These are phyloP conservation scores for Entomortierella lignicola DNA, from an alignment of 192 early-diverging fungal species.

Conservation along the genomic window DNA sequence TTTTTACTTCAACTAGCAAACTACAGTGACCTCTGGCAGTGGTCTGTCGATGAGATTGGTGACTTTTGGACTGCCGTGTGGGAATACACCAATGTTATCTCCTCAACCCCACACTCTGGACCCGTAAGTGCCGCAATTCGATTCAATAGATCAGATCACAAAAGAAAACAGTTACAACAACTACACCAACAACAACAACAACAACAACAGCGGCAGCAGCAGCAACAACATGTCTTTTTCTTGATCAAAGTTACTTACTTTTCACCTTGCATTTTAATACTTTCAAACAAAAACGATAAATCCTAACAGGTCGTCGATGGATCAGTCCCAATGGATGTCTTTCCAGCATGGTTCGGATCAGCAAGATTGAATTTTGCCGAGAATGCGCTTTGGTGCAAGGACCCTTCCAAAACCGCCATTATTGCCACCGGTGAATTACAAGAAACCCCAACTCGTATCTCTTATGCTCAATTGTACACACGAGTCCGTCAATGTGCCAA, in stretches of 20 bases:
- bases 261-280: no score
- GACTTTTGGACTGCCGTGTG: conserved; percentile 91
- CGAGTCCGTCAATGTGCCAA: conserved; percentile 76
- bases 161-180: neutral
- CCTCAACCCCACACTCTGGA: conserved; percentile 52
- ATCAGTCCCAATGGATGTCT: conserved; percentile 80
- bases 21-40: conserved; percentile 86
- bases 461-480: conserved; percentile 78
- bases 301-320: conserved; percentile 75
- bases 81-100: conserved; percentile 75
- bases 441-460: conserved; percentile 50
- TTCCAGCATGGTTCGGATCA: conserved; percentile 94
- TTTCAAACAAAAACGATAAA: no score
- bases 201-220: no score
- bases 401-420: conserved; percentile 61
- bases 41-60: conserved; percentile 81
- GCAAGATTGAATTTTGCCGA: conserved; percentile 92
- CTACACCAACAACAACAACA: no score
- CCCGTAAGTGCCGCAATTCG: conserved; percentile 20
- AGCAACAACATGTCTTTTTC: neutral
- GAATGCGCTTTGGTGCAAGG: conserved; percentile 76
- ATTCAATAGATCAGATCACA: neutral
- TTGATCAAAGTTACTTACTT: neutral
- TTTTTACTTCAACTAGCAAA: conserved; percentile 37
- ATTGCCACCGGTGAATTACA: conserved; percentile 62